phyloP scores from a whole-genome alignment of 2,329 filamentous ascomycete species.

The Aspergillus sp. region DNA sequence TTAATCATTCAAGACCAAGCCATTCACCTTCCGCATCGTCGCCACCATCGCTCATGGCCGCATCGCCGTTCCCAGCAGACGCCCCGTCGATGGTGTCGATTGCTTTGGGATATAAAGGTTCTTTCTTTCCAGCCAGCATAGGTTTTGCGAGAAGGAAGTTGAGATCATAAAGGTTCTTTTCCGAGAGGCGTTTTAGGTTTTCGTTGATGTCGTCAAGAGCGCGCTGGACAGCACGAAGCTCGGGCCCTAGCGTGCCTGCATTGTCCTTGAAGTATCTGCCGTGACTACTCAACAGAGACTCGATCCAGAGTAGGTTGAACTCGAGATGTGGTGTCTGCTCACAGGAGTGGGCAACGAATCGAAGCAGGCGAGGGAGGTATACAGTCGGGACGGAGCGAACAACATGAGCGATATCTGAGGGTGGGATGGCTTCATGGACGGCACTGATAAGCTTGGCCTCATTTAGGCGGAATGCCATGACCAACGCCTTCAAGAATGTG shows the following conservation, averaged over 20 bases:
- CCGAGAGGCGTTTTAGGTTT: constrained; percentile 77
- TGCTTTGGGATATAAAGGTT: constrained; percentile 25
- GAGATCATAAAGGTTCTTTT: constrained; percentile 86
- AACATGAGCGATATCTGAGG: constrained; percentile 71
- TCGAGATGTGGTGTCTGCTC: constrained; percentile 92
- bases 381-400: constrained; percentile 77
- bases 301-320: constrained; percentile 92
- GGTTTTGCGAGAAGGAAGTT: constrained; percentile 72
- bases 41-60: constrained; percentile 29
- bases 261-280: constrained; percentile 83
- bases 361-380: constrained; percentile 80
- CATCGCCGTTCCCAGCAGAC: constrained; percentile 21
- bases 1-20: constrained; percentile 53
- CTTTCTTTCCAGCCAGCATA: constrained; percentile 33
- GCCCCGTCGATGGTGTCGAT: constrained; percentile 26
- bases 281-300: constrained; percentile 75
- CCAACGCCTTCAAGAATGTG: constrained; percentile 78
- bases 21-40: constrained; percentile 50
- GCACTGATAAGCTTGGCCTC: constrained; percentile 76
- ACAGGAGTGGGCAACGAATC: constrained; percentile 82
- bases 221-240: constrained; percentile 78
- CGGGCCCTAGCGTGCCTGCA: constrained; percentile 74
- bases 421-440: constrained; percentile 81
- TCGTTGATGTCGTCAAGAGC: constrained; percentile 77
- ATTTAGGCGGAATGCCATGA: constrained; percentile 97